Percentiles rank a stretch among this genome's conserved stretches.
Conservation (phyloP, 495 filamentous ascomycete species). For the Mytilinidion resinicola region DNA sequence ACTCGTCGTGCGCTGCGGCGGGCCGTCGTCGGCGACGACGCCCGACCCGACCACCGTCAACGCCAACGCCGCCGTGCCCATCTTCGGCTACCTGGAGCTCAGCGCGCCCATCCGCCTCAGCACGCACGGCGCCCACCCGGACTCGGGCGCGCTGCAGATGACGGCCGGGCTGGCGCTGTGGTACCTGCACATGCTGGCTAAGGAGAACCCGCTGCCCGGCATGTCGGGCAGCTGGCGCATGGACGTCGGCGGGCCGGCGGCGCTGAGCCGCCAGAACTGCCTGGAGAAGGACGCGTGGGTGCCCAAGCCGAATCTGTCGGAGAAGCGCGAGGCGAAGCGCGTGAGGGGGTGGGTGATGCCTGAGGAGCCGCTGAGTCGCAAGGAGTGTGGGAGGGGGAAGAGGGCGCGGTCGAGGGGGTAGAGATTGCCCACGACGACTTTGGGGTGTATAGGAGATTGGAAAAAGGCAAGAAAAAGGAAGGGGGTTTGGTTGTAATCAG, state of each 20-base stretch:
- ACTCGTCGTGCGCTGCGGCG: constrained; percentile 63
- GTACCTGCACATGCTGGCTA: constrained; percentile 79
- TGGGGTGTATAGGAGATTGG: no score
- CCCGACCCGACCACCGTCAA: constrained; percentile 45
- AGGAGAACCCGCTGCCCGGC: constrained; percentile 59
- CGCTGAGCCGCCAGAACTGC: constrained; percentile 65
- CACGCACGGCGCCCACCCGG: constrained; percentile 30
- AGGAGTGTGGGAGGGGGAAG: constrained; percentile 39
- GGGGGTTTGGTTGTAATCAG: no score
- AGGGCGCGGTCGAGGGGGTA: constrained; percentile 11
- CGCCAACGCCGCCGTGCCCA: constrained; percentile 46
- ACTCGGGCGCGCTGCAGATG: constrained; percentile 48
- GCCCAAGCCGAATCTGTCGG: constrained; percentile 70
- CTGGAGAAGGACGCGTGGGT: constrained; percentile 76
- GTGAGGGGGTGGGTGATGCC: constrained; percentile 79
- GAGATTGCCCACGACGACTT: no score
- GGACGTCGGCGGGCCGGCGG: constrained; percentile 76
- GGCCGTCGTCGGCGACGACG: constrained; percentile 14
- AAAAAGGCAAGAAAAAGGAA: no score
- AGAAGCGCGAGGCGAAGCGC: constrained; percentile 78
- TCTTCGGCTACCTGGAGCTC: constrained; percentile 81
- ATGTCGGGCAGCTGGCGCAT: constrained; percentile 59
- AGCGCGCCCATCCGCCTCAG: constrained; percentile 53
- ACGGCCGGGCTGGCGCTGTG: constrained; percentile 65
- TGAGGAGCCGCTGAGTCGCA: constrained; percentile 59